Conservation (phyloP, 805 yeast genomes). For the Wickerhamiella lipophila region DNA sequence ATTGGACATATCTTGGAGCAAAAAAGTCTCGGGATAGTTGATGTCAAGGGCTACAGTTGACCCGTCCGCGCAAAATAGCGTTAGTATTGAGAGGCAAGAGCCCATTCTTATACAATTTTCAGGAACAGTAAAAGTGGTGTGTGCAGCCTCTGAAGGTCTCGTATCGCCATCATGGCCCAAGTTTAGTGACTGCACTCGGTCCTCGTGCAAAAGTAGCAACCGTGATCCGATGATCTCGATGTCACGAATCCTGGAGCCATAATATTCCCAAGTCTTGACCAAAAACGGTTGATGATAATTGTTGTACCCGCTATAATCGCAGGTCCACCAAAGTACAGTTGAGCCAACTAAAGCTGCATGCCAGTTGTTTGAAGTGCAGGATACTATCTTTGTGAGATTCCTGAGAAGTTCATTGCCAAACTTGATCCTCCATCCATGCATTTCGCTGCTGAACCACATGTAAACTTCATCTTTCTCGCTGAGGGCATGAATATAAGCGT, state of each 20-base stretch:
- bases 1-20: constrained; percentile 4
- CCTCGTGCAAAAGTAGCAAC: neutral
- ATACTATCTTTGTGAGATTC: constrained; percentile 1
- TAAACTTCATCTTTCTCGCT: constrained; percentile 4
- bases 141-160: neutral
- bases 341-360: constrained; percentile 8
- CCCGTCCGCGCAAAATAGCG: constrained; percentile 4
- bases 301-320: constrained; percentile 6
- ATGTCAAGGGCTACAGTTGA: constrained; percentile 2
- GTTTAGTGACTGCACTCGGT: neutral
- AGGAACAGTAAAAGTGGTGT: neutral
- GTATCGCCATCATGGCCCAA: constrained; percentile 7
- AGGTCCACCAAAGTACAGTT: constrained; percentile 8
- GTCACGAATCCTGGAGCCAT: neutral
- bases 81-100: constrained; percentile 4
- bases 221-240: constrained; percentile 5
- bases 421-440: constrained; percentile 4
- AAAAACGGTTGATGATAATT: neutral
- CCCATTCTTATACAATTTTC: neutral
- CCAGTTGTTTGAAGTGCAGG: constrained; percentile 9
- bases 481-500: constrained; percentile 6
- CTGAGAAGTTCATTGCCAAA: constrained; percentile 1
- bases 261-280: constrained; percentile 4
- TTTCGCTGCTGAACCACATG: constrained; percentile 9
- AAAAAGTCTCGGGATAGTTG: constrained; percentile 3